Conservation (phyloP, 2,329 filamentous ascomycete genomes). For the Podosphaera fusca region DNA sequence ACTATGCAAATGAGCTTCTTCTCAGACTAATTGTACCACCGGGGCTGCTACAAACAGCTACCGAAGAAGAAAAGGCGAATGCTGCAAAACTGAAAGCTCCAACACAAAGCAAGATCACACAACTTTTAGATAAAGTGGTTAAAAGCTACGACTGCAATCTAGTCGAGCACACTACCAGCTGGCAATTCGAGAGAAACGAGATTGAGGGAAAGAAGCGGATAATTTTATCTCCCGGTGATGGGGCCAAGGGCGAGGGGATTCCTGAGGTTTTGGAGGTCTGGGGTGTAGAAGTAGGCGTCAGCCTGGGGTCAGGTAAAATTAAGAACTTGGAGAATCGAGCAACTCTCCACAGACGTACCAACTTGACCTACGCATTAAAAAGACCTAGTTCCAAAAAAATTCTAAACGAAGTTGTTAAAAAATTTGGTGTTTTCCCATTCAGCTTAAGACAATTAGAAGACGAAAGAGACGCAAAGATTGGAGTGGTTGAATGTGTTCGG, state of each 20-base stretch:
- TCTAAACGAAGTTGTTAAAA: slow-evolving; percentile 85
- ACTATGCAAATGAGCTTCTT: slow-evolving; percentile 91
- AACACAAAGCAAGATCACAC: slow-evolving; percentile 68
- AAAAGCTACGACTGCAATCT: slow-evolving; percentile 79
- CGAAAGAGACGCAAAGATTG: slow-evolving; percentile 85
- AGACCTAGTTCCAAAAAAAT: slow-evolving; percentile 80
- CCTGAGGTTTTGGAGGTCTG: slow-evolving; percentile 85
- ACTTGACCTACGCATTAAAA: slow-evolving; percentile 81
- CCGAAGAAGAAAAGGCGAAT: slow-evolving; percentile 91
- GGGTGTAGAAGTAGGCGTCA: slow-evolving; percentile 92
- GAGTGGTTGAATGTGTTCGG: slow-evolving; percentile 88
- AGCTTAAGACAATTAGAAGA: slow-evolving; percentile 91
- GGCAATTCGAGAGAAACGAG: slow-evolving; percentile 90
- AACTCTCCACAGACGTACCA: slow-evolving; percentile 82
- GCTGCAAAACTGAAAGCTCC: slow-evolving; percentile 60
- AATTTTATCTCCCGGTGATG: slow-evolving; percentile 67
- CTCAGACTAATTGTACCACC: slow-evolving; percentile 77
- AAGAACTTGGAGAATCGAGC: slow-evolving; percentile 74
- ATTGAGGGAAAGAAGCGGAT: slow-evolving; percentile 95
- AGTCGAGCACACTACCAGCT: slow-evolving; percentile 94
- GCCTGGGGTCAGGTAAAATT: slow-evolving; percentile 77
- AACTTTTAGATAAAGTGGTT: slow-evolving; percentile 72
- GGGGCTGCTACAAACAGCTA: slow-evolving; percentile 59
- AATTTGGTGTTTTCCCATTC: slow-evolving; percentile 95
- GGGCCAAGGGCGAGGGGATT: slow-evolving; percentile 70